These are phyloP conservation scores for Solanum microdontum DNA, from an alignment of 257 asterid genomes.

Conservation along the genomic window DNA sequence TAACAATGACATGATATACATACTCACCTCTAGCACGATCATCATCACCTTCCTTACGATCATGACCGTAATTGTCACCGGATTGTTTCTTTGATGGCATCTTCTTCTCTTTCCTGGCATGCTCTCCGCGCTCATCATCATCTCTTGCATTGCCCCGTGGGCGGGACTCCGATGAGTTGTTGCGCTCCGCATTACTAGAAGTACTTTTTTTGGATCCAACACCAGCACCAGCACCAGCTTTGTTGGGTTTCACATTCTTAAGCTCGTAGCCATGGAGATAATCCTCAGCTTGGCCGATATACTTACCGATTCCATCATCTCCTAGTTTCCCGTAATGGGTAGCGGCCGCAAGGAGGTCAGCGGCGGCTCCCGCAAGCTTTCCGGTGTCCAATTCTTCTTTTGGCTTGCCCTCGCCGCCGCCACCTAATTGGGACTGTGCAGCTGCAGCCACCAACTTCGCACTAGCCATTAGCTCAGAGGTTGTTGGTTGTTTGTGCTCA, in stretches of 20 bases:
- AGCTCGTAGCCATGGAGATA: slow-evolving; percentile 18
- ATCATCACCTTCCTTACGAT: neutral
- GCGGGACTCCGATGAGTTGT: neutral
- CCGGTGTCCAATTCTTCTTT: slow-evolving; percentile 10
- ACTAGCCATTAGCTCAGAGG: slow-evolving; percentile 20
- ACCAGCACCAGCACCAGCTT: neutral
- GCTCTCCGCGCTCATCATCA: neutral
- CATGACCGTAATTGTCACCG: neutral
- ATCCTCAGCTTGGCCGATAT: slow-evolving; percentile 19
- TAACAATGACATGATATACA: neutral
- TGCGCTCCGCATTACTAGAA: neutral
- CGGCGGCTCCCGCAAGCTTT: slow-evolving; percentile 29
- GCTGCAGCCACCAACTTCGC: slow-evolving; percentile 24
- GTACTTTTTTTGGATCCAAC: neutral
- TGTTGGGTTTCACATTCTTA: neutral
- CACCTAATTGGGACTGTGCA: slow-evolving; percentile 1
- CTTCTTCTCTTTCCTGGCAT: neutral
- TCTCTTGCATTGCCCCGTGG: neutral
- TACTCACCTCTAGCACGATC: neutral
- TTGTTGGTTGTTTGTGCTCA: neutral
- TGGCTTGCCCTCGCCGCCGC: neutral
- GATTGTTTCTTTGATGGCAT: neutral
- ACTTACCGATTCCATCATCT: slow-evolving; percentile 14
- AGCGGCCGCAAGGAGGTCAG: slow-evolving; percentile 19
- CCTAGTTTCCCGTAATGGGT: slow-evolving; percentile 23